Evolutionary conservation across 441 rosid species (phyloP), one percentile per base, ranked within the genome.

Genomic region (Erysimum cheiri): DNA sequence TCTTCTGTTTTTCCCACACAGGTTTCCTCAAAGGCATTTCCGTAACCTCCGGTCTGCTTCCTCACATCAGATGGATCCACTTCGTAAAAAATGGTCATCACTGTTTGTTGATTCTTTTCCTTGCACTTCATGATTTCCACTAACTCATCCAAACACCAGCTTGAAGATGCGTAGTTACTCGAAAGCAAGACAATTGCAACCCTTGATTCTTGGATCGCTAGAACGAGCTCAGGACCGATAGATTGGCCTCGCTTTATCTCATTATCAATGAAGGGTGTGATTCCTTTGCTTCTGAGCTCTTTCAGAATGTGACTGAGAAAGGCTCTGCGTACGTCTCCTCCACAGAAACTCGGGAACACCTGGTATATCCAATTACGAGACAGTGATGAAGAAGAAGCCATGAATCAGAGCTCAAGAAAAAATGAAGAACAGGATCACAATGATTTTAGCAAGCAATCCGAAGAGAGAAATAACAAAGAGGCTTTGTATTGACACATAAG

Each of bases 131-230:
- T 31, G 40, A 72, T 64, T 31, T 72, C 35, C 12, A 40, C 13
- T 10, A 71, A 39, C 10, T 71, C 76, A 9, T 71, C 32, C 60
- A 73, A 49, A 36, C 72, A 73, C 67, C 72, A 73, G 2, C 32
- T 37, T 2, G 77, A 73, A 33, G 71, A 73, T 39, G 77, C 67
- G 40, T 47, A 73, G 37, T 67, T 53, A 8, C 5, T 13, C 7
- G 77, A 74, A 48, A 74, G 59, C 52, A 74, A 22, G 3, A 73
- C 53, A 1, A 71, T 3, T 1, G 60, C 58, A 11, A 60, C 14
- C 19, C 33, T 55, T 28, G 80, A 77, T 19, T 54, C 60, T 44
- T 46, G 48, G 15, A 76, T 65, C 7, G 69, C 80, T 57, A 1
- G 35, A 2, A 29, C 11, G 19, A 69, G 64, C 44, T 31, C 65